These are phyloP conservation scores for Fomitopsis betulina DNA, from an alignment of 1,284 basidiomycete genomes.

Conservation along the genomic window DNA sequence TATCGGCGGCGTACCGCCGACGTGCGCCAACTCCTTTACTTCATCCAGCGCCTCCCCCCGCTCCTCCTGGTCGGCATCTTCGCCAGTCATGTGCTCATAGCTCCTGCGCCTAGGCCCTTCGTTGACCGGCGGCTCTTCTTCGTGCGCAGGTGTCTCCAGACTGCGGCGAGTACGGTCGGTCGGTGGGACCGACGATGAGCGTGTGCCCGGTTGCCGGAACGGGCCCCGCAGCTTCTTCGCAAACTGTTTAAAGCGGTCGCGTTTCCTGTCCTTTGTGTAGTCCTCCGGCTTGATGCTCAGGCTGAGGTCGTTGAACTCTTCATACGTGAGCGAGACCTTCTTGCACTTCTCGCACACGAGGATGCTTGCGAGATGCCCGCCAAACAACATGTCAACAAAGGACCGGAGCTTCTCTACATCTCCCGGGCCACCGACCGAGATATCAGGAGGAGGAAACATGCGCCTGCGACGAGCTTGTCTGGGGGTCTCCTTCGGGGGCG, in stretches of 20 bases:
- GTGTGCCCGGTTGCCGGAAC: slow-evolving; percentile 27
- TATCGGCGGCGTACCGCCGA: slow-evolving; percentile 2
- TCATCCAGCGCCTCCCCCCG: slow-evolving; percentile 15
- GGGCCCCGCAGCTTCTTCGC: slow-evolving; percentile 50
- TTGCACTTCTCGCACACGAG: slow-evolving; percentile 94
- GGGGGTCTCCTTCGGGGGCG: slow-evolving; percentile 34
- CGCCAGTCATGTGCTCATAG: slow-evolving; percentile 22
- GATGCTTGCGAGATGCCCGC: slow-evolving; percentile 82
- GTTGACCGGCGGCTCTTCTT: slow-evolving; percentile 20
- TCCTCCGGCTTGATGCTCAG: slow-evolving; percentile 82
- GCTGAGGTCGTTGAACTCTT: slow-evolving; percentile 92
- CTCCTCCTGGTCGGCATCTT: slow-evolving; percentile 1
- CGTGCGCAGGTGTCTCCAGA: slow-evolving; percentile 16
- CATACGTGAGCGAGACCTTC: slow-evolving; percentile 85
- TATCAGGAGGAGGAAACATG: slow-evolving; percentile 4
- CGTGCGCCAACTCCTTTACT: slow-evolving; percentile 11
- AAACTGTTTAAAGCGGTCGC: slow-evolving; percentile 68
- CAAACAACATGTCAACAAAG: slow-evolving; percentile 87
- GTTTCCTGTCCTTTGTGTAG: slow-evolving; percentile 58
- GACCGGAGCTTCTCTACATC: slow-evolving; percentile 56
- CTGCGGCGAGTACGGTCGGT: slow-evolving; percentile 26
- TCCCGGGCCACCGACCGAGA: neutral
- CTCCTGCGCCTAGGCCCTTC: slow-evolving; percentile 25
- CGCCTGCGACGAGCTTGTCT: slow-evolving; percentile 23
- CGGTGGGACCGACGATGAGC: slow-evolving; percentile 28